Evolutionary conservation across 768 basidiomycete genomes (phyloP).

Genomic region (Kwoniella europaea): DNA sequence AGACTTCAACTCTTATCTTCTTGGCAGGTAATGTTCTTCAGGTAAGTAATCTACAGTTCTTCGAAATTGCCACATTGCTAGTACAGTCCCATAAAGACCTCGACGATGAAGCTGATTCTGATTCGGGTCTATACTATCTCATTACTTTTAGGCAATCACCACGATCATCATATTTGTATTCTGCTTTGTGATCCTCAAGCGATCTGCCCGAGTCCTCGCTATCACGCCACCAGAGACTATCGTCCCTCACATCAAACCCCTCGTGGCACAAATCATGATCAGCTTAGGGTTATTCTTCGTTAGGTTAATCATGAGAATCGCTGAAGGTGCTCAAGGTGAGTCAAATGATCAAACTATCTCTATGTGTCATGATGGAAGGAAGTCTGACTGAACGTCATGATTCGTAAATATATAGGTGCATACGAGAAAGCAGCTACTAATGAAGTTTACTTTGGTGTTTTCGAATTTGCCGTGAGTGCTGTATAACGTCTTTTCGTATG

Average conservation of each 20-base stretch:
- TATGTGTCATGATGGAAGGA: neutral
- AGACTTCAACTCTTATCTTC: slow-evolving; percentile 39
- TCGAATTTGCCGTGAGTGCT: slow-evolving; percentile 36
- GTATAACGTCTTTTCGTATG: neutral
- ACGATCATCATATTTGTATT: slow-evolving; percentile 41
- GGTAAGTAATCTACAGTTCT: neutral
- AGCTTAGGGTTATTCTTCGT: slow-evolving; percentile 39
- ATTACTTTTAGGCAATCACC: slow-evolving; percentile 31
- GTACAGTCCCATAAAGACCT: too few species aligned
- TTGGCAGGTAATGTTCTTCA: slow-evolving; percentile 43
- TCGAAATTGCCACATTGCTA: neutral
- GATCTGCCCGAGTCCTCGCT: slow-evolving; percentile 28
- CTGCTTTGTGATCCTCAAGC: slow-evolving; percentile 35
- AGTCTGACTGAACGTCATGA: neutral
- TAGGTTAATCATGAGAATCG: slow-evolving; percentile 38
- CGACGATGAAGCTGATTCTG: too few species aligned
- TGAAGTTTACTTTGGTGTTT: slow-evolving; percentile 40
- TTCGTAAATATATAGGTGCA: slow-evolving; percentile 13
- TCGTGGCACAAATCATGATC: slow-evolving; percentile 34
- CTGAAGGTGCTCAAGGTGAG: slow-evolving; percentile 43
- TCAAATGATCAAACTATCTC: neutral
- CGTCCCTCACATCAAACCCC: slow-evolving; percentile 28
- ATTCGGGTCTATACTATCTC: too few species aligned
- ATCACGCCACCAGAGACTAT: slow-evolving; percentile 8
- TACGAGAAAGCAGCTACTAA: slow-evolving; percentile 36